Evolutionary conservation across 2,329 filamentous ascomycete species (phyloP), one percentile per base, ranked within the genome.

Genomic region (Penicillium corylophilum): DNA sequence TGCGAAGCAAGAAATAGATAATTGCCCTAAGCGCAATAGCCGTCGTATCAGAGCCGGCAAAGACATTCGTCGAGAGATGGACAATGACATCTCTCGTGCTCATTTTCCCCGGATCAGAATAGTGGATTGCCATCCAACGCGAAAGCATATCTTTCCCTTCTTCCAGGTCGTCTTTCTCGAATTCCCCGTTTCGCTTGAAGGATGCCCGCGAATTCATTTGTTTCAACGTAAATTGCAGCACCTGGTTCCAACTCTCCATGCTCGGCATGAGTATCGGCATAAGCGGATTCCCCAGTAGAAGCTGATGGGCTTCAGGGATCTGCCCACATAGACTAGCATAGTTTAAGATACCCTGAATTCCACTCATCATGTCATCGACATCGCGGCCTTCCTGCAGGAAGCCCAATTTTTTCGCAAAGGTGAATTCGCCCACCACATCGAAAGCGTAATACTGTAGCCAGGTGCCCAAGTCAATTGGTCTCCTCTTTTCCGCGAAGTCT

Each of bases 381-480:
- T 77, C 75, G 16, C 60, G 58, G 0, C 70, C 74, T 41, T 67
- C 55, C 47, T 76, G 68, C 43, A 77, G 64, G 56, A 77, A 77
- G 1, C 74, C 75, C 7, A 76, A 64, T n/a, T 66, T 67, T 54
- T 71, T 68, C 16, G 68, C 66, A 54, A 74, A 76, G 0, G 70
- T 73, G 46, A 77, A 60, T 38, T 75, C 68, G 1, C 71, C 70
- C 1, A 77, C 58, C 6, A 75, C 71, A 35, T 76, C 74, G 36
- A 76, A 73, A 0, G 72, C 70, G 39, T 68, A 74, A 35, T 64
- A 71, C 33, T 64, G 62, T n/a, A 64, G 42, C 62, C 62, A 64
- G 10, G n/a, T 36, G 1, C 54, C 56, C 16, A 62, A 16, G 24
- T 60, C 50, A 7, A 61, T 38, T 1, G 59, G 38, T 1, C 8